A percentile compares a stretch with the other conserved stretches of the same genome.
These are phyloP conservation scores for Mucor sp. DNA, from an alignment of 371 early-diverging fungal species.

Conservation along the genomic window DNA sequence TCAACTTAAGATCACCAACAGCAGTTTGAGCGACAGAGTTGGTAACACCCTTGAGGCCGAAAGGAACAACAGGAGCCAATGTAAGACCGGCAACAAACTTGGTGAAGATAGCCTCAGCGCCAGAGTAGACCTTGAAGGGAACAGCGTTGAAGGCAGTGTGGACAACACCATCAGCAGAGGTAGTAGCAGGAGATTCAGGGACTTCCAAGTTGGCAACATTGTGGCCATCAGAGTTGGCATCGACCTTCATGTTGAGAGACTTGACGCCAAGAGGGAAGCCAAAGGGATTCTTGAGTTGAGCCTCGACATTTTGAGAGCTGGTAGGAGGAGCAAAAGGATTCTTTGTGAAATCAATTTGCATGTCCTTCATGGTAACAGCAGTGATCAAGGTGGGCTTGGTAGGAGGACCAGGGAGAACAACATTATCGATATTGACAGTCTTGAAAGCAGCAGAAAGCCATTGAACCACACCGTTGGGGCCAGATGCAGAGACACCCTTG, in stretches of 20 bases:
- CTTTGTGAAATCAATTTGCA: slow-evolving; percentile 58
- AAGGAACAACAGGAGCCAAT: slow-evolving; percentile 35
- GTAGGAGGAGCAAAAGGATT: slow-evolving; percentile 51
- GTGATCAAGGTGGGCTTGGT: slow-evolving; percentile 39
- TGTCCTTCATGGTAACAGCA: slow-evolving; percentile 51
- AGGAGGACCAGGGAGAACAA: slow-evolving; percentile 49
- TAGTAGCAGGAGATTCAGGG: slow-evolving; percentile 51
- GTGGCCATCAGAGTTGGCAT: slow-evolving; percentile 33
- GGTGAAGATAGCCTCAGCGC: slow-evolving; percentile 51
- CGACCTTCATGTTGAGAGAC: slow-evolving; percentile 50
- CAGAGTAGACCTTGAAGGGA: slow-evolving; percentile 53
- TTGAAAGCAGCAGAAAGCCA: slow-evolving; percentile 61
- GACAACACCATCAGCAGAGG: slow-evolving; percentile 40
- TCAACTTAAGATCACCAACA: slow-evolving; percentile 52
- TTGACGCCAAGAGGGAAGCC: slow-evolving; percentile 60
- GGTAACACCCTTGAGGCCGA: slow-evolving; percentile 54
- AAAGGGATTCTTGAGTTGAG: slow-evolving; percentile 58
- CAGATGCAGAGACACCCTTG: slow-evolving; percentile 53
- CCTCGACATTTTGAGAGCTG: slow-evolving; percentile 52
- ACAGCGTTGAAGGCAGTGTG: slow-evolving; percentile 51
- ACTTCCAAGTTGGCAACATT: slow-evolving; percentile 50
- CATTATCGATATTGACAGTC: slow-evolving; percentile 50
- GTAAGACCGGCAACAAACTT: slow-evolving; percentile 48
- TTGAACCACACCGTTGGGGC: slow-evolving; percentile 52
- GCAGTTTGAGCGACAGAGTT: slow-evolving; percentile 54